Conservation (phyloP, 2,329 filamentous ascomycete genomes). For the Blumeria graminis region DNA sequence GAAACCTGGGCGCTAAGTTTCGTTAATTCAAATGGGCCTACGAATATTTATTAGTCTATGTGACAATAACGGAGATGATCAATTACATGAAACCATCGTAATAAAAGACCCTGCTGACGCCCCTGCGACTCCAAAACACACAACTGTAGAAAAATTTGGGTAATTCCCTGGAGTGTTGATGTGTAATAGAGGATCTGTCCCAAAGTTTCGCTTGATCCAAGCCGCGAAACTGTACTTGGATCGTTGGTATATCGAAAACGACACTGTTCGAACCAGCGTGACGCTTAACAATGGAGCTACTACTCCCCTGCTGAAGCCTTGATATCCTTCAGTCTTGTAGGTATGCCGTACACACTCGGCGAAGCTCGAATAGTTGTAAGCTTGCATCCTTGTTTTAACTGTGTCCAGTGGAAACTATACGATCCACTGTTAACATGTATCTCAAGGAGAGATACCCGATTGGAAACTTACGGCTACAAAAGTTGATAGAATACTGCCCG, state of each 20-base stretch:
- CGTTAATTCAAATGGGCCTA: slow-evolving; percentile 67
- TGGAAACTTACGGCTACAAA: slow-evolving; percentile 32
- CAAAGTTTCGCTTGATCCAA: slow-evolving; percentile 42
- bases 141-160: slow-evolving; percentile 47
- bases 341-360: slow-evolving; percentile 51
- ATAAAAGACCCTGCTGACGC: slow-evolving; percentile 60
- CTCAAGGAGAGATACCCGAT: neutral
- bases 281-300: slow-evolving; percentile 60
- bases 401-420: slow-evolving; percentile 54
- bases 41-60: slow-evolving; percentile 4
- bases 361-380: slow-evolving; percentile 55
- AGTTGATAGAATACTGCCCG: slow-evolving; percentile 55
- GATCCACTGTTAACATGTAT: slow-evolving; percentile 3
- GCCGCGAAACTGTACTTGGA: slow-evolving; percentile 50
- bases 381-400: slow-evolving; percentile 76
- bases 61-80: neutral
- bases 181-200: slow-evolving; percentile 45
- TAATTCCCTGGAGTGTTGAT: slow-evolving; percentile 46
- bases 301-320: slow-evolving; percentile 64
- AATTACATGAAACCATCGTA: slow-evolving; percentile 50
- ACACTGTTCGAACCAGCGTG: slow-evolving; percentile 52
- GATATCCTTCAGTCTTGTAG: slow-evolving; percentile 46
- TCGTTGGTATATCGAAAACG: slow-evolving; percentile 58
- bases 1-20: slow-evolving; percentile 74
- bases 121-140: slow-evolving; percentile 55